Evolutionary conservation across 176 grass and related monocot species (phyloP).

Genomic region (Triticum aestivum): IWGSC_CS_RefSeq_v2.1 NC_057798.1:548367859-548368358

Average conservation of each 20-base stretch:
- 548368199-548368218: too few relatives aligned
- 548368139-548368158: neutral
- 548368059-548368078: neutral
- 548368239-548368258: neutral
- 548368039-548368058: neutral
- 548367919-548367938: slow-evolving; percentile 87
- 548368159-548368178: slow-evolving; percentile 6
- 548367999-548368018: slow-evolving; percentile 73
- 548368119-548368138: neutral
- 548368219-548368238: too few relatives aligned
- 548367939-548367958: slow-evolving; percentile 60
- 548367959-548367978: slow-evolving; percentile 86
- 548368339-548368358: neutral
- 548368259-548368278: neutral
- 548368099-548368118: neutral
- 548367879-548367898: slow-evolving; percentile 66
- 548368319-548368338: neutral
- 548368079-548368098: neutral
- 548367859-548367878: slow-evolving; percentile 62
- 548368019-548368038: slow-evolving; percentile 79
- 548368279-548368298: neutral
- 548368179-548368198: neutral
- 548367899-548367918: slow-evolving; percentile 70
- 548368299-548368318: neutral
- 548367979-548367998: slow-evolving; percentile 68